Evolutionary conservation across 2,329 filamentous ascomycete genomes (phyloP).

Genomic region (Neonectria punicea): DNA sequence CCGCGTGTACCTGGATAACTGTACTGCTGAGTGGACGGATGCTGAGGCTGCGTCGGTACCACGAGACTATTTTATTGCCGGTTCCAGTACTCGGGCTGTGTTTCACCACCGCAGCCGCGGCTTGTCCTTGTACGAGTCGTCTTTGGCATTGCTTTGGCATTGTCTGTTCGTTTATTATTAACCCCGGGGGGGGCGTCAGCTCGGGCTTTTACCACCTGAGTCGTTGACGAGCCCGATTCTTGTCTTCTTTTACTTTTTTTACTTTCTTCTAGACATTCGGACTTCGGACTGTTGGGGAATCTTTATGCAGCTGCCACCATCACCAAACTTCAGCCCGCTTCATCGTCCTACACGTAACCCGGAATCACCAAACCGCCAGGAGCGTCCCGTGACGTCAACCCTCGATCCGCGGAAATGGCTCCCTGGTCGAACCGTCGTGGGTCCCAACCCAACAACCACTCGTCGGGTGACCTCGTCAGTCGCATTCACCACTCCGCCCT

Average conservation of each 20-base stretch:
- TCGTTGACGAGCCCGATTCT: background rate
- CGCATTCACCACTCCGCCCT: slow-evolving; percentile 51
- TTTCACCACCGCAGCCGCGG: slow-evolving; percentile 23
- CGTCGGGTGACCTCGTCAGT: slow-evolving; percentile 47
- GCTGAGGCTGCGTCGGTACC: slow-evolving; percentile 3
- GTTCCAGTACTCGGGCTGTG: slow-evolving; percentile 17
- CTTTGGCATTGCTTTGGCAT: slow-evolving; percentile 3
- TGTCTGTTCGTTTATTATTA: slow-evolving; percentile 12
- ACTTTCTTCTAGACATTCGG: background rate
- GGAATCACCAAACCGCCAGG: slow-evolving; percentile 10
- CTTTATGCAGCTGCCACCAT: slow-evolving; percentile 18
- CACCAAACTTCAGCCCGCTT: slow-evolving; percentile 14
- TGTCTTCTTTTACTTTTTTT: background rate
- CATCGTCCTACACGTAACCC: background rate
- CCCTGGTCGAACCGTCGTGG: slow-evolving; percentile 45
- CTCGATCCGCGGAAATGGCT: slow-evolving; percentile 45
- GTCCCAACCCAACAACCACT: slow-evolving; percentile 43
- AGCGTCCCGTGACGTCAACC: slow-evolving; percentile 28
- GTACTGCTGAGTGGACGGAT: background rate
- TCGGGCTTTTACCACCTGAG: slow-evolving; percentile 5
- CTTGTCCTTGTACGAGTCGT: slow-evolving; percentile 8
- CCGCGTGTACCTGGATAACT: background rate
- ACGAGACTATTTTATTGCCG: slow-evolving; percentile 3
- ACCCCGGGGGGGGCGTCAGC: slow-evolving; percentile 14
- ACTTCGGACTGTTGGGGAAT: background rate